A percentile compares a stretch with the other conserved stretches of the same genome.
Conservation (phyloP, 2,329 filamentous ascomycete genomes). For the Botrytis squamosa region DNA sequence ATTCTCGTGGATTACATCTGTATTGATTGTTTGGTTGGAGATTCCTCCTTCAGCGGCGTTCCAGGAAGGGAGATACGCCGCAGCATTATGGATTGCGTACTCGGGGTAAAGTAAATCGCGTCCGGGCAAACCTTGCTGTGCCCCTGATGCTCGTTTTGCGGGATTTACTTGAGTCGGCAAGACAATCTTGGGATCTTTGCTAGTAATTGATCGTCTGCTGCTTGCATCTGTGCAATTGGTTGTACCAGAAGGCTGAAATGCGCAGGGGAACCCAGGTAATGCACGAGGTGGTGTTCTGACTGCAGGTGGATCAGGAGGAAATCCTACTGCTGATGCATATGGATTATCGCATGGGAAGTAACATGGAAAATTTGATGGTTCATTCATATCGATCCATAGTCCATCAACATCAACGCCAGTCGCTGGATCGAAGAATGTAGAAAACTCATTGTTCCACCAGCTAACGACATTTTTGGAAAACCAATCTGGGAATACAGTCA, state of each 20-base stretch:
- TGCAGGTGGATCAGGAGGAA: conserved; percentile 61
- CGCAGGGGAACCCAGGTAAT: conserved; percentile 66
- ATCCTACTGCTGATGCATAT: conserved; percentile 44
- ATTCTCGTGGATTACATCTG: conserved; percentile 66
- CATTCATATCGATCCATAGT: conserved; percentile 74
- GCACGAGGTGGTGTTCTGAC: conserved; percentile 62
- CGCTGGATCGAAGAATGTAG: conserved; percentile 60
- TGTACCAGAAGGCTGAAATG: conserved; percentile 60
- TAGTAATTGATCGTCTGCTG: conserved; percentile 22
- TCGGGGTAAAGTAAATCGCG: conserved; percentile 63
- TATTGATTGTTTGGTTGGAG: conserved; percentile 61
- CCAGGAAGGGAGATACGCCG: conserved; percentile 47
- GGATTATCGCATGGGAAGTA: conserved; percentile 53
- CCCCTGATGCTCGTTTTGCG: conserved; percentile 35
- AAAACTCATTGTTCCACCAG: conserved; percentile 72
- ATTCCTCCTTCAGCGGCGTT: conserved; percentile 48
- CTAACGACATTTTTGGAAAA: conserved; percentile 61
- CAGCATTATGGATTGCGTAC: conserved; percentile 64
- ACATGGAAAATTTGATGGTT: conserved; percentile 52
- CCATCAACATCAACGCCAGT: conserved; percentile 73
- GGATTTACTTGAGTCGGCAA: neutral
- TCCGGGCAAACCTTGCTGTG: conserved; percentile 57
- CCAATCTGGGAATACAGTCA: conserved; percentile 74
- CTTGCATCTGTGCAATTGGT: conserved; percentile 38
- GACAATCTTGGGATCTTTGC: neutral